Base-by-base conservation (phyloP, 2,329 filamentous ascomycete genomes). In the Fusarium udum region DNA sequence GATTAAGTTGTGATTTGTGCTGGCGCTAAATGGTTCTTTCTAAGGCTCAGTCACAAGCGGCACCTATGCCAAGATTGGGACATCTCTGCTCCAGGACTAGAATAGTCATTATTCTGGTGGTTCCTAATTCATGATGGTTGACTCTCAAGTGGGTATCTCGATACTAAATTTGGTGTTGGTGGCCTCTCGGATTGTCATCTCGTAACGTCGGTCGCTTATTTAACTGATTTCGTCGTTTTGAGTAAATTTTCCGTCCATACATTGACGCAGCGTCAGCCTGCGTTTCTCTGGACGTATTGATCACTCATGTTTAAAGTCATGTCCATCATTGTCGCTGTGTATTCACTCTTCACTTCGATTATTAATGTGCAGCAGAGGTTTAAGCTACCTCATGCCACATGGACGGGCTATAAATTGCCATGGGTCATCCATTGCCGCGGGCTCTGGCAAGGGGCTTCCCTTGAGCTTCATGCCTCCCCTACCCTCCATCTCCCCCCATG, bases 361-460 rank as follows among this genome's bases (percentile, higher is more conserved):
- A 55, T 64, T 31, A 49, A 31, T 76, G 16, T 39, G 53, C 60
- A 49, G 46, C 66, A 64, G 58, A 67, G 46, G 42, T 40, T 63
- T 68, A 49, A 40, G 40, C 64, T 68, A 20, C 45, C 26, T 51
- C 16, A 62, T 55, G 48, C 57, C 48, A 51, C 64, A 55, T 45
- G 48, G 61, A 34, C 42, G 69, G 69, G 46, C 55, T 73, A 67
- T 55, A 57, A 69, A 69, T 39, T 70, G 73, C 34, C 73, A 75
- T 74, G 74, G 67, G 69, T 62, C 49, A 64, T 48, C 75, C 76
- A 71, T 71, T 73, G 65, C 69, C 71, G 67, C 53, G 74, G 68
- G 71, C 73, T 77, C 73, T 69, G 69, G 69, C 75, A 78, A 75
- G 78, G 78, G 67, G 69, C 67, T 75, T 60, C 64, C 71, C 52